These are phyloP conservation scores for Naegleria lovaniensis DNA, from an alignment of 208 protist species.

Conservation along the genomic window DNA sequence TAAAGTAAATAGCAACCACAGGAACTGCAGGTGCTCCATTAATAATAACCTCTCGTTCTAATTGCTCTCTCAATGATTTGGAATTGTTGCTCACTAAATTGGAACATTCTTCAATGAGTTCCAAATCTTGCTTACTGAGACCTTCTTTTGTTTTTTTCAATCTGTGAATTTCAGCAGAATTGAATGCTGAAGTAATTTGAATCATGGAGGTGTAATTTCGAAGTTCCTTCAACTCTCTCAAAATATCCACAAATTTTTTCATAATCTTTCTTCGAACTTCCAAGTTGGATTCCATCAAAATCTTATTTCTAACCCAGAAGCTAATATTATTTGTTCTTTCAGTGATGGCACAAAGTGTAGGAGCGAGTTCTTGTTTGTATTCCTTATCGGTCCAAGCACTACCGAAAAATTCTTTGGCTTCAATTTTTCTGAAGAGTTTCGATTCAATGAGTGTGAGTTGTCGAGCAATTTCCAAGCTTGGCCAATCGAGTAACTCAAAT, in stretches of 20 bases:
- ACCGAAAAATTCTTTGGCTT: constrained; percentile 38
- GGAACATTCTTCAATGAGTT: constrained; percentile 15
- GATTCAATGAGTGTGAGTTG: constrained; percentile 35
- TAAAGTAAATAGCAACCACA: constrained; percentile 37
- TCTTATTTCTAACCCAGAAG: constrained; percentile 22
- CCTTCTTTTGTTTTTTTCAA: constrained; percentile 32
- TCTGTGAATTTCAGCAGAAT: constrained; percentile 30
- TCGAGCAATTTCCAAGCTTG: constrained; percentile 17
- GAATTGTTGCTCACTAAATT: constrained; percentile 30
- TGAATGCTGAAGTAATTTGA: constrained; percentile 34
- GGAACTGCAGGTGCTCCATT: constrained; percentile 32
- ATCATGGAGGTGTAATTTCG: constrained; percentile 36
- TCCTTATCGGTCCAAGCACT: constrained; percentile 30
- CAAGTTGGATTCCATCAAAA: constrained; percentile 29
- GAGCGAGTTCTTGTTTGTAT: constrained; percentile 26
- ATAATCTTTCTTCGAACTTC: constrained; percentile 34
- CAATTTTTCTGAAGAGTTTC: constrained; percentile 35
- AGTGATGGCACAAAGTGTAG: constrained; percentile 35
- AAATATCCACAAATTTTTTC: constrained; percentile 38
- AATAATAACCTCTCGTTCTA: constrained; percentile 30
- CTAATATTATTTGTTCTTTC: constrained; percentile 40
- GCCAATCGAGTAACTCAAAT: constrained; percentile 23
- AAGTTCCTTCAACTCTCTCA: constrained; percentile 27
- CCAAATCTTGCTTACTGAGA: not conserved
- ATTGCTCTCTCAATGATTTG: constrained; percentile 29